Percentiles rank a stretch among this genome's conserved stretches.
Evolutionary conservation across 73 alveolate genomes (phyloP).

Genomic region (Paramecium sexaurelia): DNA sequence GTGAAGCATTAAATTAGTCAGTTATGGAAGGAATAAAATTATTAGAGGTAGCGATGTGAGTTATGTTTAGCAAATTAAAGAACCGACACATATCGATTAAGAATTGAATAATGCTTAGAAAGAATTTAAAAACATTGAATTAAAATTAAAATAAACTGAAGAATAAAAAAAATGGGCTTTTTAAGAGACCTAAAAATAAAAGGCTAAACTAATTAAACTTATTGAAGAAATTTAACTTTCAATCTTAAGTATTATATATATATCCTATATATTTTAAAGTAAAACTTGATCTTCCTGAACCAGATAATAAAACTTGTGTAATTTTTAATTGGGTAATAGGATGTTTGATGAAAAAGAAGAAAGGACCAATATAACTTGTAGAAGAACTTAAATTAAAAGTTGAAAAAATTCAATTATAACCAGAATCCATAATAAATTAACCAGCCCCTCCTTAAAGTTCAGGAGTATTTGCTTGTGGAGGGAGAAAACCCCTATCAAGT

Average conservation of each 20-base stretch:
- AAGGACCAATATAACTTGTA: not conserved
- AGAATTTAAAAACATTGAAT: not conserved
- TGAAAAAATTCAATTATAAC: not conserved
- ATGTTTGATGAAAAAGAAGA: not conserved
- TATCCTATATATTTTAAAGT: not conserved
- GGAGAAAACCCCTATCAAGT: not conserved
- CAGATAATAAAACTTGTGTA: slow-evolving; percentile 3
- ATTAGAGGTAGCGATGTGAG: not conserved
- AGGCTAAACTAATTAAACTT: not conserved
- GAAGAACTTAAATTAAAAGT: slow-evolving; percentile 35
- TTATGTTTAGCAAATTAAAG: not conserved
- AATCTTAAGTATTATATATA: not conserved
- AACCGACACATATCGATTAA: not conserved
- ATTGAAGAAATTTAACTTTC: not conserved
- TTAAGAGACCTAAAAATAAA: not conserved
- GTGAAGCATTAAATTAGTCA: not conserved
- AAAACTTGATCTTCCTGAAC: slow-evolving; percentile 24
- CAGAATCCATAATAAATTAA: not conserved
- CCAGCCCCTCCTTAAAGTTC: not conserved
- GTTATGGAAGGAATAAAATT: not conserved
- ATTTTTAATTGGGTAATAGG: slow-evolving; percentile 45
- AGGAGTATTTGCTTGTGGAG: slow-evolving; percentile 47
- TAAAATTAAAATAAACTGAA: not conserved
- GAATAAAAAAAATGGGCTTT: not conserved
- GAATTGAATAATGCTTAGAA: not conserved